phyloP scores from a whole-genome alignment of 1,284 basidiomycete species.

The Xanthoconium separans region DNA sequence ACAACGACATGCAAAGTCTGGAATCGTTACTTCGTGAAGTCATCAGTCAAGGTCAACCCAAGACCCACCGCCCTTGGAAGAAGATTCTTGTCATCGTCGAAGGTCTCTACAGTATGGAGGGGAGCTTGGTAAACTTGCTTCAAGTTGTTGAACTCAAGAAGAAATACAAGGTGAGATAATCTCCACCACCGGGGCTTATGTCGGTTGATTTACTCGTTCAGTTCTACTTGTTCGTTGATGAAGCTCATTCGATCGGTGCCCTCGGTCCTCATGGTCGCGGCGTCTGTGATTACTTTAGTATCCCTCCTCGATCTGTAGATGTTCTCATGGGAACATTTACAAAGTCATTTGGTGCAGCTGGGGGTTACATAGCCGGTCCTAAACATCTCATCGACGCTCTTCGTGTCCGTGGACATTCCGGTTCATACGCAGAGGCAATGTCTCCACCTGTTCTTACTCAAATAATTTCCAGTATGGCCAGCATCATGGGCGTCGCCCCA shows the following conservation, averaged over 20 bases:
- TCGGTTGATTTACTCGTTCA: constrained; percentile 34
- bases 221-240: constrained; percentile 97
- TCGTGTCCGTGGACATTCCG: constrained; percentile 81
- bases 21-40: constrained; percentile 86
- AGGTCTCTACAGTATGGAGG: constrained; percentile 98
- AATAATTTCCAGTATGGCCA: constrained; percentile 89
- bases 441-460: constrained; percentile 90
- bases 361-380: constrained; percentile 90
- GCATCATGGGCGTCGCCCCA: constrained; percentile 88
- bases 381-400: constrained; percentile 82
- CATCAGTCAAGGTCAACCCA: constrained; percentile 96
- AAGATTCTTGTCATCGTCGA: constrained; percentile 97
- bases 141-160: constrained; percentile 85
- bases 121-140: constrained; percentile 87
- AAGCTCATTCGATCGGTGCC: constrained; percentile 97
- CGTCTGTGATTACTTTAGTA: constrained; percentile 92
- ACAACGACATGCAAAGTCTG: constrained; percentile 89
- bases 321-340: constrained; percentile 99
- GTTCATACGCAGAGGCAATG: constrained; percentile 90
- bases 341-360: constrained; percentile 97
- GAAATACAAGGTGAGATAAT: constrained; percentile 82
- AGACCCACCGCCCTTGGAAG: constrained; percentile 98
- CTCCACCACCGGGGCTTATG: not conserved
- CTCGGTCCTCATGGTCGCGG: constrained; percentile 93
- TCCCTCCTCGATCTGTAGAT: constrained; percentile 83